Percentiles rank a stretch among this genome's conserved stretches.
These are phyloP conservation scores for Sarcocystis neurona DNA, from an alignment of 169 alveolate species.

Conservation along the genomic window DNA sequence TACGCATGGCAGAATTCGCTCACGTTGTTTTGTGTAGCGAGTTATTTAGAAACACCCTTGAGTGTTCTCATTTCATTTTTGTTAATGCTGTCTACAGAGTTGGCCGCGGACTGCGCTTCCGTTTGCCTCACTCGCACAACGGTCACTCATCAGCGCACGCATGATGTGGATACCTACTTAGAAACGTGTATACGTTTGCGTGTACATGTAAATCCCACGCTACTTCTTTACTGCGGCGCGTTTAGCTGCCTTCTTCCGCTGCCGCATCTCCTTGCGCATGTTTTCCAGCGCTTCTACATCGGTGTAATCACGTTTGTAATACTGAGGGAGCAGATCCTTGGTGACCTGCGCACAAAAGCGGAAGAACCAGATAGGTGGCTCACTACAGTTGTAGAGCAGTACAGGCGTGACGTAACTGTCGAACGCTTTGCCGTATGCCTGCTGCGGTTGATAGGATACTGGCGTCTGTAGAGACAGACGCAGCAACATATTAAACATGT, in stretches of 20 bases:
- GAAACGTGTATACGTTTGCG: too few species aligned
- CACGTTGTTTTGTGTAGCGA: too few species aligned
- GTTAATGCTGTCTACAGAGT: too few species aligned
- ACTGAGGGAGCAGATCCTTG: conserved; percentile 77
- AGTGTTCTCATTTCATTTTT: too few species aligned
- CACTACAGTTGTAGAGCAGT: background rate
- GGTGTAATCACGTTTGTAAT: conserved; percentile 79
- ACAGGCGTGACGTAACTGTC: background rate
- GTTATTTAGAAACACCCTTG: too few species aligned
- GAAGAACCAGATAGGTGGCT: background rate
- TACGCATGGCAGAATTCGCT: too few species aligned
- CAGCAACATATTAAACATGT: background rate
- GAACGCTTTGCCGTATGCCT: background rate
- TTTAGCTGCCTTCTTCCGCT: conserved; percentile 65
- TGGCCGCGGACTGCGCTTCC: too few species aligned
- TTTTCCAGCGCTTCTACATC: conserved; percentile 77
- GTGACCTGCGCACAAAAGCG: conserved; percentile 65
- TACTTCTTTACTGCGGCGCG: conserved; percentile 50
- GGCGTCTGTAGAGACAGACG: background rate
- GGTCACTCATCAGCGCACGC: too few species aligned
- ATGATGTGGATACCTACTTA: too few species aligned
- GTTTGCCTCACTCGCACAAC: too few species aligned
- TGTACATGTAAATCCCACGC: too few species aligned
- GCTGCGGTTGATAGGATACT: background rate
- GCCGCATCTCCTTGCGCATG: conserved; percentile 79